Evolutionary conservation across 345 rosid species (phyloP).

Genomic region (Firmiana major): DNA sequence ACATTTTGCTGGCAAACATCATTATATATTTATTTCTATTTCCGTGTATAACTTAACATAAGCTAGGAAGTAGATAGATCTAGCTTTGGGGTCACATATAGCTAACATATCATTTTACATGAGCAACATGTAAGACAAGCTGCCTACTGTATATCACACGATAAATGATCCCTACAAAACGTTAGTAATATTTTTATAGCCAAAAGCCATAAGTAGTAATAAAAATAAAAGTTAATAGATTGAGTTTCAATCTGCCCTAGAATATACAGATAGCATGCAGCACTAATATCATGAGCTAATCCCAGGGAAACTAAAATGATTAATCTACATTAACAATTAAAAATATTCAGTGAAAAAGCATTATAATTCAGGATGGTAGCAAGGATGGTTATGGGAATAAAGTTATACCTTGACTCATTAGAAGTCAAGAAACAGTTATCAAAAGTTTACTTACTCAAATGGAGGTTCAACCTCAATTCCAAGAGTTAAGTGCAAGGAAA

Average conservation of each 20-base stretch:
- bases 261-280: neutral
- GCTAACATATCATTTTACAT: neutral
- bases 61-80: neutral
- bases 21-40: neutral
- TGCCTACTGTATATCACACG: neutral
- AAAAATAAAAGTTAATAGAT: neutral
- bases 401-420: neutral
- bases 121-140: neutral
- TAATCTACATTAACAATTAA: slow-evolving; percentile 1
- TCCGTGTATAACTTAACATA: neutral
- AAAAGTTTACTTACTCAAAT: slow-evolving; percentile 50
- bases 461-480: slow-evolving; percentile 63
- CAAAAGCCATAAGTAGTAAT: neutral
- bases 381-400: neutral
- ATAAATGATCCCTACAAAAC: neutral
- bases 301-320: neutral
- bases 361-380: neutral
- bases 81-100: neutral
- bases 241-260: neutral
- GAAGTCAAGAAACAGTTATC: neutral
- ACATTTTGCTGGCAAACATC: neutral
- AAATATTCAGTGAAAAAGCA: neutral
- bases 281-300: neutral
- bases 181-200: neutral
- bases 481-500: slow-evolving; percentile 54